Evolutionary conservation across 345 rosid species (phyloP).

Genomic region (Sisymbrium altissimum): DNA sequence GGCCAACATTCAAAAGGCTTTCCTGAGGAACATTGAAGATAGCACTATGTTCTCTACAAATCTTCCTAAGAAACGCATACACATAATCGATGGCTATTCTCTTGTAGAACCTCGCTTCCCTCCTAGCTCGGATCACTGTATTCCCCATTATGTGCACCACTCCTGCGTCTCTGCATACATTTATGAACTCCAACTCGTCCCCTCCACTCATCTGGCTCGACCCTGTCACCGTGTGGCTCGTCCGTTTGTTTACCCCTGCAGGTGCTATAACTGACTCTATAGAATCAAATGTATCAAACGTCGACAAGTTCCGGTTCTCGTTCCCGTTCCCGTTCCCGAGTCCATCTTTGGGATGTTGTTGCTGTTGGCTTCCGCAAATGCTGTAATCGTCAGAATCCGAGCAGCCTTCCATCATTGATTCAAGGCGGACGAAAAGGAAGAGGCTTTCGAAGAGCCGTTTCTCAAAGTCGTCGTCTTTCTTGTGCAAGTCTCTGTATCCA

Average conservation of each 20-base stretch:
- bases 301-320: not conserved
- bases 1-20: constrained; percentile 74
- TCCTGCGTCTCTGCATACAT: constrained; percentile 56
- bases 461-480: constrained; percentile 78
- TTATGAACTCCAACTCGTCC: constrained; percentile 61
- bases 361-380: constrained; percentile 43
- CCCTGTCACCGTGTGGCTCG: constrained; percentile 15
- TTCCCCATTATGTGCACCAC: constrained; percentile 78
- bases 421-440: constrained; percentile 57
- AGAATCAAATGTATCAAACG: constrained; percentile 28
- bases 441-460: constrained; percentile 58
- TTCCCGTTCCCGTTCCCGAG: not conserved
- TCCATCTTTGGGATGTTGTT: not conserved
- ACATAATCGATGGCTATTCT: constrained; percentile 61
- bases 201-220: constrained; percentile 50
- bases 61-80: constrained; percentile 76
- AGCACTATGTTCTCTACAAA: constrained; percentile 66
- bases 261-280: constrained; percentile 9
- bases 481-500: constrained; percentile 74
- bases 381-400: constrained; percentile 81
- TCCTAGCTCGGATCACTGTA: constrained; percentile 55
- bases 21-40: constrained; percentile 75
- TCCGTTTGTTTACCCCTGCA: not conserved
- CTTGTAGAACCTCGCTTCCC: constrained; percentile 54
- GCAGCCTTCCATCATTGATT: constrained; percentile 73